phyloP scores from a whole-genome alignment of 768 basidiomycete species.

The Cyathus striatus region DNA sequence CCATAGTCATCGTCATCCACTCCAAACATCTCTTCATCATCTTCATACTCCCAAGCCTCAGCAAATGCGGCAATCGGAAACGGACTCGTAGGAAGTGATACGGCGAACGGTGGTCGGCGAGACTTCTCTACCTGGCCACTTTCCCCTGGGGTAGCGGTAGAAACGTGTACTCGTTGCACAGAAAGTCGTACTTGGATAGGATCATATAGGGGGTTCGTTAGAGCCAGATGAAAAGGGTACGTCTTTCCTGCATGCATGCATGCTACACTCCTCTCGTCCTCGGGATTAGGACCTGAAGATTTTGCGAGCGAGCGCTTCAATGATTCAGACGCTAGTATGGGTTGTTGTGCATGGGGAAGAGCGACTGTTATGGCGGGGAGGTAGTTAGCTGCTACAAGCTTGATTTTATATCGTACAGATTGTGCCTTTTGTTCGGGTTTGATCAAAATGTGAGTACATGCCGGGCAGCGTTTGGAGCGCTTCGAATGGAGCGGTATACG shows the following conservation, averaged over 20 bases:
- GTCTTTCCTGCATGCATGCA: constrained; percentile 71
- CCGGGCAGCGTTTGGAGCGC: constrained; percentile 91
- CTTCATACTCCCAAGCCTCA: constrained; percentile 98
- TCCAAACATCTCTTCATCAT: constrained; percentile 88
- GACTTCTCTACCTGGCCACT: constrained; percentile 45
- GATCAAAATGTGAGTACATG: constrained; percentile 93
- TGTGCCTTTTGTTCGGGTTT: constrained; percentile 98
- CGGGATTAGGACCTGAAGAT: constrained; percentile 29
- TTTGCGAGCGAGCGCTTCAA: constrained; percentile 37
- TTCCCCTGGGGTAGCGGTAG: constrained; percentile 31
- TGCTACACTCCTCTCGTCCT: constrained; percentile 33
- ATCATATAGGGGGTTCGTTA: constrained; percentile 95
- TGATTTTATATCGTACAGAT: constrained; percentile 93
- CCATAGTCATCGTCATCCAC: constrained; percentile 44
- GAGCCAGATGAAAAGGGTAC: constrained; percentile 84
- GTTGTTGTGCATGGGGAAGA: constrained; percentile 52
- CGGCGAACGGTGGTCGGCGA: constrained; percentile 68
- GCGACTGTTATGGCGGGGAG: constrained; percentile 78
- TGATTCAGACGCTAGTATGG: constrained; percentile 35
- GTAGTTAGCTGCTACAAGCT: constrained; percentile 93
- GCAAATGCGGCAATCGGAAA: constrained; percentile 89
- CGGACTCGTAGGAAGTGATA: constrained; percentile 70
- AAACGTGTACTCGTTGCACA: constrained; percentile 61
- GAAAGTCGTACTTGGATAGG: constrained; percentile 89
- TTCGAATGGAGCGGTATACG: constrained; percentile 93